Base-by-base conservation (phyloP, 805 yeast species). In the Komagataella populi region DNA sequence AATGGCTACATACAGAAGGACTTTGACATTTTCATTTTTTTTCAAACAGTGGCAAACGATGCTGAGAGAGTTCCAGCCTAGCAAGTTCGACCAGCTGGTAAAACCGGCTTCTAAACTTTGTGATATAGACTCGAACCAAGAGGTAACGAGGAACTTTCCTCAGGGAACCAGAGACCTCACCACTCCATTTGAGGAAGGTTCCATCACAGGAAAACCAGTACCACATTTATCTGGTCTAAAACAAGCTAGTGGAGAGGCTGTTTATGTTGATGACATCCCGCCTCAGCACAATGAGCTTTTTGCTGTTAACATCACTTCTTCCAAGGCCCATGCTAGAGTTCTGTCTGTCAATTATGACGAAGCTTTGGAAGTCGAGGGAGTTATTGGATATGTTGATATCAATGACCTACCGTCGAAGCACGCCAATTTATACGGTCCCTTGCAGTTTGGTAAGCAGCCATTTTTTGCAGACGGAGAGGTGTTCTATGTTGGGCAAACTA, bases 241-340 rank as follows among this genome's bases (percentile, higher is more conserved):
- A 52, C 78, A 73, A 55, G 74, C 70, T 6, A 62, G 71, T n/a
- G 78, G 78, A 14, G 77, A 72, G 52, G 77, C 77, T 0, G 58
- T 60, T 20, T 73, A 73, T 51, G 64, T 72, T 2, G 76, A 72
- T 53, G 78, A 73, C 53, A 59, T 72, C 18, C 73, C 76, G 3
- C 70, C 72, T 5, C 63, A 59, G 10, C 68, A 65, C 55, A 56
- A 62, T n/a, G 77, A 73, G 56, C 55, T 71, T 1, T 68, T 68
- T 57, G 75, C 69, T 36, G 74, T 68, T 6, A 75, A 70, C 51
- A 70, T 73, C n/a, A 54, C 69, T 58, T 68, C 75, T 2, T 55
- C 71, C 12, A 67, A 64, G 46, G 72, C 77, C 0, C 71, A 66
- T 50, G 78, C 77, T 6, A 70, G 66, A 52, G 56, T 73, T n/a